Evolutionary conservation across 306 rosid species (phyloP).

Genomic region (Quercus suber): DNA sequence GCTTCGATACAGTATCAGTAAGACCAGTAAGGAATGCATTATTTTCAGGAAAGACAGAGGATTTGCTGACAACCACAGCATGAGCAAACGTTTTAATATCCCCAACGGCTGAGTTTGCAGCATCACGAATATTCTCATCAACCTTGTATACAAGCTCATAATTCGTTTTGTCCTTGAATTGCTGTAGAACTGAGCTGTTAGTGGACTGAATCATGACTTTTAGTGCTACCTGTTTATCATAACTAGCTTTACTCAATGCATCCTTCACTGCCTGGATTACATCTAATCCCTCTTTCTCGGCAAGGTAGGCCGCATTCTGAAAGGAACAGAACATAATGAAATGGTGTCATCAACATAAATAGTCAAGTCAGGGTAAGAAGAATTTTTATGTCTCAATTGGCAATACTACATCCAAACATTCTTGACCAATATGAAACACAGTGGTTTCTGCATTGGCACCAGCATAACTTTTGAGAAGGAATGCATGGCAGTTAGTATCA

Average conservation of each 20-base stretch:
- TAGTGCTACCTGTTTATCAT: constrained; percentile 44
- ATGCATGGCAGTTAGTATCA: background rate
- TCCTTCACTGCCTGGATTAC: constrained; percentile 51
- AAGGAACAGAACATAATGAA: constrained; percentile 18
- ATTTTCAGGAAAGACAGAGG: constrained; percentile 43
- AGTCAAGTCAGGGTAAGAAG: background rate
- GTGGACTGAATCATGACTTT: constrained; percentile 76
- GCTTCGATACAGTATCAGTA: constrained; percentile 39
- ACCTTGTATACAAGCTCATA: constrained; percentile 71
- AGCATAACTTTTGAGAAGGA: background rate
- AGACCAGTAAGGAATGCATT: constrained; percentile 11
- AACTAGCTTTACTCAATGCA: constrained; percentile 68
- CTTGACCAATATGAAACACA: constrained; percentile 1
- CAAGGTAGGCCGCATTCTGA: constrained; percentile 89
- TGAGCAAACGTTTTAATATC: constrained; percentile 68
- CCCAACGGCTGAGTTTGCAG: constrained; percentile 31
- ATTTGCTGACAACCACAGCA: constrained; percentile 62
- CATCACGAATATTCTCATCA: constrained; percentile 51
- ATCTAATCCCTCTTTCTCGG: constrained; percentile 39
- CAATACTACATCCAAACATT: background rate
- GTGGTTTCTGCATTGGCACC: background rate
- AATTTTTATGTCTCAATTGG: background rate
- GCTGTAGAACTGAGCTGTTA: constrained; percentile 62
- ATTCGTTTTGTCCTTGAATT: constrained; percentile 51
- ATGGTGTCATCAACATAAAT: constrained; percentile 14